These are phyloP conservation scores for Lathyrus oleraceus DNA, from an alignment of 306 rosid genomes.

Conservation along the genomic window DNA sequence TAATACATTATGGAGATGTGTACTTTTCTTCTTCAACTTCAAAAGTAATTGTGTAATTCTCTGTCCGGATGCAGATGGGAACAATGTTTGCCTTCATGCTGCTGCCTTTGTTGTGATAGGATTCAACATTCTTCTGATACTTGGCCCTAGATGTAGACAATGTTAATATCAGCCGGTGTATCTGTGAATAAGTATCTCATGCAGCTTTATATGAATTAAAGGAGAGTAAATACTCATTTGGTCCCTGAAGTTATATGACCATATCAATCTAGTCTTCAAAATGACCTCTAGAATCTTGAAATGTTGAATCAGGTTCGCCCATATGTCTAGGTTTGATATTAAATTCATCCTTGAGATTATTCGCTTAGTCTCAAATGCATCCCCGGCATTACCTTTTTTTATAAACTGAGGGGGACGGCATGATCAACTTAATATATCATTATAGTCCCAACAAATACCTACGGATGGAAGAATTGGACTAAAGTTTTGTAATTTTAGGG, in stretches of 20 bases:
- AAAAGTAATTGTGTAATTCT: conserved; percentile 90
- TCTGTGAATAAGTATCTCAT: conserved; percentile 5
- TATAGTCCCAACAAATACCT: neutral
- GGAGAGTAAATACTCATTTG: neutral
- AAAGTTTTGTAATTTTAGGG: neutral
- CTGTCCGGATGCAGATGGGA: conserved; percentile 98
- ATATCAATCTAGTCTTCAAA: neutral
- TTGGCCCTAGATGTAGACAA: conserved; percentile 65
- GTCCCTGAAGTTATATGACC: neutral
- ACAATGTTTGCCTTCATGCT: conserved; percentile 95
- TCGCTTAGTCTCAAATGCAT: neutral
- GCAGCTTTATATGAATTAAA: conserved; percentile 13
- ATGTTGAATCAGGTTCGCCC: too few relatives aligned
- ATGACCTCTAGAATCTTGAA: too few relatives aligned
- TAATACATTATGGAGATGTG: conserved; percentile 27
- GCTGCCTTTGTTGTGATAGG: conserved; percentile 83
- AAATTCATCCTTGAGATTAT: neutral
- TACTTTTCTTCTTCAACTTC: conserved; percentile 99
- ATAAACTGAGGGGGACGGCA: too few relatives aligned
- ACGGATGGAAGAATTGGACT: neutral
- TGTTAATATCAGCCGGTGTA: conserved; percentile 31
- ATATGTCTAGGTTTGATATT: neutral
- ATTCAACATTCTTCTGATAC: conserved; percentile 98
- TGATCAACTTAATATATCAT: neutral
- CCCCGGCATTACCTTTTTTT: neutral